Evolutionary conservation across 106 monocot species (phyloP), one percentile per base, ranked within the genome.

Genomic region (Acanthochlamys bracteata): DNA sequence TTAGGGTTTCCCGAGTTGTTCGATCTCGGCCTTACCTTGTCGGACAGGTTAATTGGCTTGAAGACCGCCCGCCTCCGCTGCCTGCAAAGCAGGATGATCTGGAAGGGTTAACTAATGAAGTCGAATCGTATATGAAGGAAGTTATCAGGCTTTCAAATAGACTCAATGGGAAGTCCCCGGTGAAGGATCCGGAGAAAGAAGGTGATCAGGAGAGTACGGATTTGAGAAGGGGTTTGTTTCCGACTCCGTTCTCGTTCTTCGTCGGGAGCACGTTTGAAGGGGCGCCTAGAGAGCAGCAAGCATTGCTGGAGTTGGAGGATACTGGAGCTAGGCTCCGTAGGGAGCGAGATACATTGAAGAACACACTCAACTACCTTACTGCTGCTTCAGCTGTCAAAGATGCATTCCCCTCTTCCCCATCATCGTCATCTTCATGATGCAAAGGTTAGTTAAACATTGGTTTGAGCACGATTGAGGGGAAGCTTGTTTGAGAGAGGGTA

Each of bases 181-280:
- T 72, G 27, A 73, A 78, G 58, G 74, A 68, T 23, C 60, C 63
- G 25, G 71, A 66, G 53, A 49, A 49, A 17, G 33, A 33, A 33
- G 33, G 33, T 33, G 33, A 33, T 33, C 17, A 12, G 9, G 77
- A 49, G 24, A 65, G 41, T 16, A 67, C 67, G 61, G 86, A 87
- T 67, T 57, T 90, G 45, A 57, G 95, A 19, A 20, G 80, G 57
- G 78, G 76, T 19, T 58, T 80, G 46, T 90, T 90, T 62, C 95
- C 84, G 20, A 95, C 95, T 7, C 90, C 86, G 17, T 95, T 95
- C 75, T 95, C 90, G 33, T 95, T 95, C 82, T 87, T 84, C 65
- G 86, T 95, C 16, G 95, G 80, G 16, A 90, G 86, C 76, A 90
- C 90, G 10, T 90, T 90, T 70, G 82, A 90, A 55, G 87, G 84